Evolutionary conservation across 805 yeast species (phyloP).

Genomic region (Metschnikowia kofuensis): DNA sequence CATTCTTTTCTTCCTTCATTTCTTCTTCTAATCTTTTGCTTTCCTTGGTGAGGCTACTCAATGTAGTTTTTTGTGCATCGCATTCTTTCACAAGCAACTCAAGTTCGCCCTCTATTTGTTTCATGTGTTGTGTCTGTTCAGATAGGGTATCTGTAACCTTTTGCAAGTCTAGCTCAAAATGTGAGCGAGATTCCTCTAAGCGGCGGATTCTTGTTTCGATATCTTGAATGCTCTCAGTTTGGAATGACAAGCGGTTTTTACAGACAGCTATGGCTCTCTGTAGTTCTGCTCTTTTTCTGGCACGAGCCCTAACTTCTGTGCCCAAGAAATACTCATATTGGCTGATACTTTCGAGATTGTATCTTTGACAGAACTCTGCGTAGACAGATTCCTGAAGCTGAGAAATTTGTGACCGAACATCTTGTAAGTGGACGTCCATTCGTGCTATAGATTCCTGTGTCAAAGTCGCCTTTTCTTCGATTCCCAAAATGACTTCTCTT

Average conservation of each 20-base stretch:
- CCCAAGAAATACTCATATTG: conserved; percentile 76
- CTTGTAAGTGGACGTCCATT: conserved; percentile 14
- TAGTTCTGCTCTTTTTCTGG: conserved; percentile 60
- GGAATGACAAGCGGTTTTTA: conserved; percentile 62
- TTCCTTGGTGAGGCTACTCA: conserved; percentile 2
- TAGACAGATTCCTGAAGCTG: conserved; percentile 46
- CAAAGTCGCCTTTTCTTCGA: conserved; percentile 18
- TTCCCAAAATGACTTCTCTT: conserved; percentile 15
- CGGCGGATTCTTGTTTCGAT: conserved; percentile 45
- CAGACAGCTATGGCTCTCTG: conserved; percentile 60
- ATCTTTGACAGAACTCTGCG: conserved; percentile 49
- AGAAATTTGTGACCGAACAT: not conserved
- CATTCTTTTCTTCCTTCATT: conserved; percentile 37
- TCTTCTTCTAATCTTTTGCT: conserved; percentile 3
- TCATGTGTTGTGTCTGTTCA: conserved; percentile 1
- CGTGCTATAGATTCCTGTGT: conserved; percentile 16
- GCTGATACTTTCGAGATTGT: conserved; percentile 53
- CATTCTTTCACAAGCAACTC: conserved; percentile 29
- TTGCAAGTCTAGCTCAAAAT: conserved; percentile 26
- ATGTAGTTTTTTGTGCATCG: conserved; percentile 9
- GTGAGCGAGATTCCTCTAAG: conserved; percentile 24
- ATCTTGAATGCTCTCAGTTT: conserved; percentile 54
- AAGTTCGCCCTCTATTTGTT: conserved; percentile 28
- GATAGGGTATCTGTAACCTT: conserved; percentile 33
- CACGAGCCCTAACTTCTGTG: conserved; percentile 48